Percentiles rank a stretch among this genome's conserved stretches.
phyloP scores from a whole-genome alignment of 2,329 filamentous ascomycete species.

The Atkinsonella texensis region DNA sequence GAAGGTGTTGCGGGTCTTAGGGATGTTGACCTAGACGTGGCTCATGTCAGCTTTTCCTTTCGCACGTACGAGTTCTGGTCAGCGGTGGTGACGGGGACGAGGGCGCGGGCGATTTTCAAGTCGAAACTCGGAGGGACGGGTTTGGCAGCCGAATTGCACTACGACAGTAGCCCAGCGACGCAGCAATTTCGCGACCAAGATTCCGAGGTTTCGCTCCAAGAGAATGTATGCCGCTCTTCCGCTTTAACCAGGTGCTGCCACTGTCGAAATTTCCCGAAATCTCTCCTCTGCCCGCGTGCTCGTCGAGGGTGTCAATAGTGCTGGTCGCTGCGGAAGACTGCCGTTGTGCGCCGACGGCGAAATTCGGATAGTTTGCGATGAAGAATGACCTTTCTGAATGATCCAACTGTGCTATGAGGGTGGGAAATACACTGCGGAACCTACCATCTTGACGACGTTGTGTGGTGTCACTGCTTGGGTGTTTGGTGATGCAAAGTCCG shows the following conservation, averaged over 20 bases:
- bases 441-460: conserved; percentile 39
- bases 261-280: background rate
- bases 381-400: background rate
- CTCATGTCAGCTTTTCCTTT: conserved; percentile 5
- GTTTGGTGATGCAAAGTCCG: conserved; percentile 31
- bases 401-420: conserved; percentile 6
- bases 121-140: background rate
- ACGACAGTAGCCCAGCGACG: background rate
- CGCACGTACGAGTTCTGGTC: background rate
- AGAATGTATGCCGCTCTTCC: background rate
- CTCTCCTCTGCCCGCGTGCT: background rate
- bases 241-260: background rate
- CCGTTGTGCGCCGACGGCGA: conserved; percentile 18
- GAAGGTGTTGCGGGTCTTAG: conserved; percentile 94
- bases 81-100: background rate
- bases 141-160: background rate
- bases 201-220: background rate
- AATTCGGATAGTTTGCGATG: conserved; percentile 8
- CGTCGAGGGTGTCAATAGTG: background rate
- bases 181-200: background rate
- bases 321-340: conserved; percentile 12
- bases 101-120: background rate
- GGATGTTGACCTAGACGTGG: conserved; percentile 74
- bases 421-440: conserved; percentile 14
- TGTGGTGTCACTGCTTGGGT: conserved; percentile 29